phyloP scores from a whole-genome alignment of 345 rosid species.

The Murraya koenigii region DNA sequence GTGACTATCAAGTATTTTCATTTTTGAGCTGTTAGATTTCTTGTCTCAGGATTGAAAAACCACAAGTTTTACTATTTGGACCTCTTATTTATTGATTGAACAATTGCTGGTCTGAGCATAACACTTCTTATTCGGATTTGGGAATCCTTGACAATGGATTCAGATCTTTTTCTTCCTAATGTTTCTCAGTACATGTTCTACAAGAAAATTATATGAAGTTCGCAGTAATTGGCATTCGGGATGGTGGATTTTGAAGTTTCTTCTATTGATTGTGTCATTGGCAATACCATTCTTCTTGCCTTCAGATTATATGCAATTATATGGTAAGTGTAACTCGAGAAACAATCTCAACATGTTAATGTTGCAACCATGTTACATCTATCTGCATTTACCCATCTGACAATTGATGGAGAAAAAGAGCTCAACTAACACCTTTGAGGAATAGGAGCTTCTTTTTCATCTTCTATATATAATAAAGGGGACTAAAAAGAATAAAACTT shows the following conservation, averaged over 20 bases:
- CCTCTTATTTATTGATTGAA: background rate
- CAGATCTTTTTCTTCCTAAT: constrained; percentile 81
- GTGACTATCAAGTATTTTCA: background rate
- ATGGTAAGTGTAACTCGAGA: constrained; percentile 45
- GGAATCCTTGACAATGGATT: constrained; percentile 38
- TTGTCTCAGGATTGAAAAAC: background rate
- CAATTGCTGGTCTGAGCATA: background rate
- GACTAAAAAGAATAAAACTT: background rate
- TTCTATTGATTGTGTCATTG: constrained; percentile 47
- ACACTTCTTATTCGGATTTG: background rate
- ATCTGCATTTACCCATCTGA: background rate
- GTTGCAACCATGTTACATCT: background rate
- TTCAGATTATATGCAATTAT: constrained; percentile 53
- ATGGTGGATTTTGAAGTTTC: constrained; percentile 59
- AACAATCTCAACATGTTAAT: background rate
- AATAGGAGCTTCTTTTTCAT: background rate
- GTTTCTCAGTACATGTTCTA: constrained; percentile 58
- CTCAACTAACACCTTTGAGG: background rate
- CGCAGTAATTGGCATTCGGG: constrained; percentile 74
- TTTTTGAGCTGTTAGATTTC: background rate
- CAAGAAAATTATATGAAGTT: constrained; percentile 52
- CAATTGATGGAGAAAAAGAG: background rate
- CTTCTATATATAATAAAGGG: background rate
- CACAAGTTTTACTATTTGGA: background rate
- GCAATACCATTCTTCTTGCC: constrained; percentile 62